phyloP scores from a whole-genome alignment of 495 filamentous ascomycete species.

The Neurospora sp. region DNA sequence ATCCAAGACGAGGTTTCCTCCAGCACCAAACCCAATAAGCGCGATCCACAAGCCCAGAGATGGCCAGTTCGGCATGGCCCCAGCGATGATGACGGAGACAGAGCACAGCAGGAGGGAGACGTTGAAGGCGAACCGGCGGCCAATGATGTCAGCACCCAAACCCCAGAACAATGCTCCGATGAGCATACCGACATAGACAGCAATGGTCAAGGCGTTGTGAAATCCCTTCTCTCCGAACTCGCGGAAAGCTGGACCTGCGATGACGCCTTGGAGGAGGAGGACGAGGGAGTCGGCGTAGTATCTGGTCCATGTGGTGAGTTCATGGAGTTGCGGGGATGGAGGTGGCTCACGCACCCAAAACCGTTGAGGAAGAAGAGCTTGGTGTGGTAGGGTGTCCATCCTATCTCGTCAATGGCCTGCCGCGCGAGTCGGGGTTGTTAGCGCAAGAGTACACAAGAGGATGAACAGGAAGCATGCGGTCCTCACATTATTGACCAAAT shows the following conservation, averaged over 20 bases:
- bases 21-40: slow-evolving; percentile 62
- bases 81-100: slow-evolving; percentile 55
- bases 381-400: slow-evolving; percentile 57
- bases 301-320: slow-evolving; percentile 17
- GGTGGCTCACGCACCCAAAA: slow-evolving; percentile 44
- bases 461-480: not conserved
- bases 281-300: slow-evolving; percentile 63
- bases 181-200: slow-evolving; percentile 60
- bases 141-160: slow-evolving; percentile 61
- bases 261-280: slow-evolving; percentile 57
- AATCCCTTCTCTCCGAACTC: slow-evolving; percentile 49
- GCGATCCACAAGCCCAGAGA: slow-evolving; percentile 56
- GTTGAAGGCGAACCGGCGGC: slow-evolving; percentile 70
- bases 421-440: not conserved
- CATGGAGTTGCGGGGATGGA: not conserved
- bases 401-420: slow-evolving; percentile 64
- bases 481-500: slow-evolving; percentile 57
- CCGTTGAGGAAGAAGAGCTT: slow-evolving; percentile 59
- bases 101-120: slow-evolving; percentile 55
- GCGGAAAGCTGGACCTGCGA: slow-evolving; percentile 43
- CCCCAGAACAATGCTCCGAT: slow-evolving; percentile 74
- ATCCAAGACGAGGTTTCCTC: slow-evolving; percentile 62
- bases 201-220: slow-evolving; percentile 47
- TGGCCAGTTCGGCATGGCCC: slow-evolving; percentile 58
- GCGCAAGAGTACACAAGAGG: not conserved